Base-by-base conservation (phyloP, 2,329 filamentous ascomycete species). In the Botryotinia narcissicola region DNA sequence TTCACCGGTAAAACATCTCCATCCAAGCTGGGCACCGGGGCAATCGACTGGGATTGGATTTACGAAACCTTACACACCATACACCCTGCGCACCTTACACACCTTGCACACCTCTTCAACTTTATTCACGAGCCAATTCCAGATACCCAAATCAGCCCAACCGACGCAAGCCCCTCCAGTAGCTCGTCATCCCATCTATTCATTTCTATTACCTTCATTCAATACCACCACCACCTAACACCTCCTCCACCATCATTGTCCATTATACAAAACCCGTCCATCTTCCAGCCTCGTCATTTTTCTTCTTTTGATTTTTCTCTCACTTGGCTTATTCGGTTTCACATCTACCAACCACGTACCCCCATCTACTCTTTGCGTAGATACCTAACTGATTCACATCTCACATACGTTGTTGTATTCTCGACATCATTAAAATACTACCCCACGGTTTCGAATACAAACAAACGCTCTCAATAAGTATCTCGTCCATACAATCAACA, bases 391-490 rank as follows among this genome's bases (percentile, higher is more conserved):
- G 44, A n/a, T 67, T 40, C 35, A 54, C 20, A 35, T n/a, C 16
- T 8, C 20, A 51, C 59, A 63, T 29, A 40, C 42, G 32, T 64
- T 25, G 18, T 12, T 51, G 20, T 62, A 25, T 63, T 35, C 37
- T 22, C 20, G 18, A 35, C 40, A 9, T 29, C 29, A n/a, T 25
- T 7, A 12, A 46, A 64, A 51, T 18, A 57, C 42, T 59, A 20
- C 70, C 40, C 61, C 70, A 97, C n/a, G n/a, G n/a, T 97, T 80
- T 97, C 90, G 0, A 90, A 90, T 2, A 94, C 46, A 40, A 40
- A 40, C 22, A 67, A 46, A 37, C 22, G 3, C n/a, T 57, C 7
- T 51, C 44, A 67, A 35, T 25, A 51, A 51, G 63, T 37, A 37
- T 20, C 29, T 63, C 92, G 78, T 95, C 97, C 79, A 93, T n/a